A percentile compares a stretch with the other conserved stretches of the same genome.
Conservation (phyloP, 75 land plant species). For the Cryptomeria japonica region DNA sequence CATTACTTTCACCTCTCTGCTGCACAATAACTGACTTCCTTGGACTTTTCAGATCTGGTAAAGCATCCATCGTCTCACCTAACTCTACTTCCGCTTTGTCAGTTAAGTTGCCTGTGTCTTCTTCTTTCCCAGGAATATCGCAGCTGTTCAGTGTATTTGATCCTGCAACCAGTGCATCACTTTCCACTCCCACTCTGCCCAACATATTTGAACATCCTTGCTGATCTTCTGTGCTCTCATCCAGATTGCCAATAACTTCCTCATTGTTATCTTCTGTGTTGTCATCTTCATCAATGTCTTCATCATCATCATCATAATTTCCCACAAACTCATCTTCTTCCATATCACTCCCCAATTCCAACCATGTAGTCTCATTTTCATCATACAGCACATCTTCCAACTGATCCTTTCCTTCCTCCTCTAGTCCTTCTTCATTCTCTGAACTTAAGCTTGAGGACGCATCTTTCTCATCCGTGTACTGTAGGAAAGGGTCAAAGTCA, state of each 20-base stretch:
- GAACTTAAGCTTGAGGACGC: slow-evolving; percentile 70
- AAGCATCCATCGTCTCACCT: slow-evolving; percentile 30
- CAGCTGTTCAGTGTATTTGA: not conserved
- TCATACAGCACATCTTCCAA: slow-evolving; percentile 20
- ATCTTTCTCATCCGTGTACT: slow-evolving; percentile 33
- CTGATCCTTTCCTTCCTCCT: slow-evolving; percentile 7
- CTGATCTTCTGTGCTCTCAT: slow-evolving; percentile 1
- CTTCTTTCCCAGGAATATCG: not conserved
- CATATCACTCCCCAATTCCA: slow-evolving; percentile 21
- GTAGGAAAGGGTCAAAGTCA: slow-evolving; percentile 64
- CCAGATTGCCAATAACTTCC: slow-evolving; percentile 8
- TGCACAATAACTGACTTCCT: slow-evolving; percentile 12
- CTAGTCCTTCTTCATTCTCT: slow-evolving; percentile 34
- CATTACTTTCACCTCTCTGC: not conserved
- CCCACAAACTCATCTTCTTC: slow-evolving; percentile 1
- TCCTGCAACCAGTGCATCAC: not conserved
- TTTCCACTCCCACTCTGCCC: not conserved
- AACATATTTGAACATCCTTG: not conserved
- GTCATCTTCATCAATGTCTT: slow-evolving; percentile 20
- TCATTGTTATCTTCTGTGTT: slow-evolving; percentile 15
- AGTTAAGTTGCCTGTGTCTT: slow-evolving; percentile 9
- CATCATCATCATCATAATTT: slow-evolving; percentile 24
- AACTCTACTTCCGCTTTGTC: slow-evolving; percentile 24
- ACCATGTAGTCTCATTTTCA: slow-evolving; percentile 9
- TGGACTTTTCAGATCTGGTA: slow-evolving; percentile 26